Evolutionary conservation across 139 green algal species (phyloP), one percentile per base, ranked within the genome.

Genomic region (Coccomyxa sp.): DNA sequence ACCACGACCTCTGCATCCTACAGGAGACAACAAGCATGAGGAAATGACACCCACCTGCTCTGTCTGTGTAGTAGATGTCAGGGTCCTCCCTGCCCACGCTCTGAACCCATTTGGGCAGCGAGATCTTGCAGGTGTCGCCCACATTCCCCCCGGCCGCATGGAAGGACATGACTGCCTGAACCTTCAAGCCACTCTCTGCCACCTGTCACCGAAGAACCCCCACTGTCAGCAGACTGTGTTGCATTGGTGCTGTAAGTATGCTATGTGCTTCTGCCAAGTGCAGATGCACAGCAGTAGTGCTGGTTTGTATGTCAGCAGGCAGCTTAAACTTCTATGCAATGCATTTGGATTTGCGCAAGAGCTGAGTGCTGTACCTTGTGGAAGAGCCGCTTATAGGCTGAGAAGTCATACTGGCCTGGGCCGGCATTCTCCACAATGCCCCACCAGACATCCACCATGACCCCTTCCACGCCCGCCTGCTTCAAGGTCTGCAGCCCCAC

Each of bases 41-140:
- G n/a, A n/a, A n/a, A n/a, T n/a, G n/a, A n/a, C n/a, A n/a, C n/a
- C n/a, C n/a, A n/a, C n/a, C n/a, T n/a, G n/a, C n/a, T 81, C 88
- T 87, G 85, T 99, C 96, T 27, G 95, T 99, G 88, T 94, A 99
- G 68, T 95, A 97, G 55, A 99, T 94, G 82, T 99, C 96, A 14
- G 90, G 90, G 79, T 99, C 91, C 39, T 83, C 78, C 39, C 96
- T 89, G 7, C 92, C 95, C 31, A 94, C 91, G n/a, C 97, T 90
- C 55, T 94, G 74, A 37, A 99, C 91, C 96, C 96, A 99, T n/a
- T 84, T 84, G 0, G 96, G 96, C 81, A 99, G 86, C 27, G 93
- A 86, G 58, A 99, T 97, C 72, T 91, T 92, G 83, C 93, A 97
- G 37, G 92, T 97, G 85, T 98, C 92, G 22, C 94, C 94, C 39